Evolutionary conservation across 2,329 filamentous ascomycete genomes (phyloP), one percentile per base, ranked within the genome.

Genomic region (Fusarium coicis): DNA sequence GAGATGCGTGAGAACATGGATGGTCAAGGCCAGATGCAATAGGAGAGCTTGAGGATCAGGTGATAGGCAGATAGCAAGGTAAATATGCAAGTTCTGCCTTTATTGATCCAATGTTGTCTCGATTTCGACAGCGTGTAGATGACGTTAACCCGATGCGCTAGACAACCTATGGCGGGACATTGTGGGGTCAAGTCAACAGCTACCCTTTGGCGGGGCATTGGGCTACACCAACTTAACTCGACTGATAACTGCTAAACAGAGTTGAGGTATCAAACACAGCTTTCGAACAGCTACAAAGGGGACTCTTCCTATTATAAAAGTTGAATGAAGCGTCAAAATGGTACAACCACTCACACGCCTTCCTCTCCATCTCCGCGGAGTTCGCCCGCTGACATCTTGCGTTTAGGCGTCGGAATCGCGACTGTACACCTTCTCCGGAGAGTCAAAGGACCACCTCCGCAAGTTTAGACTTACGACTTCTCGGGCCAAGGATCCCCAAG

Each of bases 391-490:
- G 55, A 77, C 74, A 55, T 53, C 32, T 49, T 58, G 40, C 54
- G 44, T 49, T 40, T 36, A 83, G 83, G 81, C 81, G 78, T 97
- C 95, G 80, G 95, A 98, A 87, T 91, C 94, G 70, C 89, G 95
- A 77, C 89, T 98, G 72, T 98, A 97, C 85, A 94, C 93, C 67
- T 97, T 98, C 89, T 97, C 95, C 37, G 89, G 91, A 73, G 94
- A 96, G 84, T 97, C 94, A 50, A 96, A 93, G 84, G 91, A 95
- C 74, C 92, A 95, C 80, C 90, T 99, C 74, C 93, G 94, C 83
- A 98, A 98, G 84, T 99, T 99, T 85, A 93, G 96, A 56, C 88
- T 99, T 34, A 91, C 92, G 32, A 98, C 96, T 5, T 98, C 95
- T 39, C 88, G 96, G 74, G 91, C 94, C 58, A 96, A 92, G 80